Evolutionary conservation across 1,139 yeast genomes (phyloP).

Genomic region (Meyerozyma sp.): DNA sequence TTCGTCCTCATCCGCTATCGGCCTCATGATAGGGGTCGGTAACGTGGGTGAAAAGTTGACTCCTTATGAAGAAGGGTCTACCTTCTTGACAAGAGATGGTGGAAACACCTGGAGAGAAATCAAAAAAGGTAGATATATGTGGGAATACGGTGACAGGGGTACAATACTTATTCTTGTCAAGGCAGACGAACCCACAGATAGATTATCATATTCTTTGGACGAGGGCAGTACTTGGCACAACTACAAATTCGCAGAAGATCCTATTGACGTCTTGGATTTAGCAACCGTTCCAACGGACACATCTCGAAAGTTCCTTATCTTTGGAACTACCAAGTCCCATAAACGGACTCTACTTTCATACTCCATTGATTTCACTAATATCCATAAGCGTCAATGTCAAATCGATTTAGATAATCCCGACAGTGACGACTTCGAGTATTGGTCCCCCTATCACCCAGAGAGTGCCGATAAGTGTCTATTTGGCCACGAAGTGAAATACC

Average conservation of each 20-base stretch:
- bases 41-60: conserved; percentile 70
- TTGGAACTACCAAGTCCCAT: conserved; percentile 20
- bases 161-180: conserved; percentile 72
- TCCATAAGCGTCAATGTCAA: conserved; percentile 65
- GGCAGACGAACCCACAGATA: conserved; percentile 52
- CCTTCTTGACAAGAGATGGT: conserved; percentile 80
- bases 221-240: conserved; percentile 77
- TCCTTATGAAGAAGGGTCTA: conserved; percentile 49
- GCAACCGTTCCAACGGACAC: conserved; percentile 92
- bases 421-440: conserved; percentile 72
- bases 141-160: conserved; percentile 98
- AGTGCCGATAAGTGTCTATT: conserved; percentile 66
- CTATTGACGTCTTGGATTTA: conserved; percentile 59
- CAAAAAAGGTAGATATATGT: conserved; percentile 67
- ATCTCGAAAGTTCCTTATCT: conserved; percentile 63
- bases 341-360: conserved; percentile 24
- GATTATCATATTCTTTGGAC: conserved; percentile 63
- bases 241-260: conserved; percentile 55
- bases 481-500: conserved; percentile 79
- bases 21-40: conserved; percentile 82
- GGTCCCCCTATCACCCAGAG: conserved; percentile 73
- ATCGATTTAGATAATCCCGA: conserved; percentile 56
- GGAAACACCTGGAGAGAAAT: conserved; percentile 87
- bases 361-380: conserved; percentile 67
- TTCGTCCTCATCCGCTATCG: conserved; percentile 86